Percentiles rank a stretch among this genome's conserved stretches.
Evolutionary conservation across 345 rosid species (phyloP).

Genomic region (Salix viminalis): DNA sequence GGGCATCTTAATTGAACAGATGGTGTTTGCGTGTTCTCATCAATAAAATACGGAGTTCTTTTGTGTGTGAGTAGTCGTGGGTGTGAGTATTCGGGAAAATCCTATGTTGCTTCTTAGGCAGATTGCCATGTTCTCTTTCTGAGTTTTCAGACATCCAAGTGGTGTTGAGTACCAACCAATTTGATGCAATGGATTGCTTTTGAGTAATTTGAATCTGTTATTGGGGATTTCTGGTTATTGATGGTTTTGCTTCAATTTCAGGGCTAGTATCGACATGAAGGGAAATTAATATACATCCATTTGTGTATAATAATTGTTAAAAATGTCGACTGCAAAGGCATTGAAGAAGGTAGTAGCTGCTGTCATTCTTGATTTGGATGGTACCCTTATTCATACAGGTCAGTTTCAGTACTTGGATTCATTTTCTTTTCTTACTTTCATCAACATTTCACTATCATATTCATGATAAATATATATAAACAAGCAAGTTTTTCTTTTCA

Average conservation of each 20-base stretch:
- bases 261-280: neutral
- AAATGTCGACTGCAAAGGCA: constrained; percentile 35
- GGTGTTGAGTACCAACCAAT: too few species aligned
- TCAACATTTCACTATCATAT: neutral
- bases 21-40: neutral
- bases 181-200: neutral
- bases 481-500: neutral
- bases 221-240: neutral
- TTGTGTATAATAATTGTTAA: neutral
- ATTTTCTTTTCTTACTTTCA: neutral
- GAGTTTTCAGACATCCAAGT: neutral
- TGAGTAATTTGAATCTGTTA: neutral
- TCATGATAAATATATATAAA: neutral
- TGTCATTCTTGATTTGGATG: constrained; percentile 74
- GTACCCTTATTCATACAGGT: constrained; percentile 68
- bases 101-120: neutral
- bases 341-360: constrained; percentile 13
- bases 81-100: neutral
- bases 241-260: neutral
- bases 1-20: neutral
- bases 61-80: too few species aligned
- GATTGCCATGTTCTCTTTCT: too few species aligned
- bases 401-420: neutral
- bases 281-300: neutral
- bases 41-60: neutral